phyloP scores from a whole-genome alignment of 441 rosid genomes.

The Melastoma candidum region DNA sequence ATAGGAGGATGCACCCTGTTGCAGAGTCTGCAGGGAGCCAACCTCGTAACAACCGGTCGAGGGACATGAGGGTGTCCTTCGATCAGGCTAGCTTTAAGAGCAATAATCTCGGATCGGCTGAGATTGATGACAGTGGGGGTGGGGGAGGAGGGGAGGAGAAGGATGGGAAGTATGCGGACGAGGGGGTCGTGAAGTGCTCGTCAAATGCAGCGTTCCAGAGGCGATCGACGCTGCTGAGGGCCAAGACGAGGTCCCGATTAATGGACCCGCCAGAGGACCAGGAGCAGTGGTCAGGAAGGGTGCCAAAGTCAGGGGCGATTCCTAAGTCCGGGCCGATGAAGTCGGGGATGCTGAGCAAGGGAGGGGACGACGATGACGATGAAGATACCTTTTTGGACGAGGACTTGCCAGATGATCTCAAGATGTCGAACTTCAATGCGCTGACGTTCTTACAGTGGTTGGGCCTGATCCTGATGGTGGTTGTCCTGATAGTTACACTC shows the following conservation, averaged over 20 bases:
- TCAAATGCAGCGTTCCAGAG: slow-evolving; percentile 3
- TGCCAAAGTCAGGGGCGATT: slow-evolving; percentile 7
- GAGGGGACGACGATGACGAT: slow-evolving; percentile 8
- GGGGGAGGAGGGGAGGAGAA: not conserved
- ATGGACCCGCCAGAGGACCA: slow-evolving; percentile 14
- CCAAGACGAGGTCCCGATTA: slow-evolving; percentile 15
- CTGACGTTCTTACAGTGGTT: slow-evolving; percentile 13
- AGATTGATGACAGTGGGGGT: not conserved
- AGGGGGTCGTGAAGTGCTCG: slow-evolving; percentile 9
- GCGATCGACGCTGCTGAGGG: slow-evolving; percentile 7
- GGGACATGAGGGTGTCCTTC: slow-evolving; percentile 6
- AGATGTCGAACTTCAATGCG: slow-evolving; percentile 6
- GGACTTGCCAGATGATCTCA: slow-evolving; percentile 16
- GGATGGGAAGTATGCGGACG: not conserved
- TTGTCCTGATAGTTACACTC: slow-evolving; percentile 5
- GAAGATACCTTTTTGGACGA: slow-evolving; percentile 17
- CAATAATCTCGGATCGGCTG: not conserved
- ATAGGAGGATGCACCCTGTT: not conserved
- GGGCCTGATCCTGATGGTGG: slow-evolving; percentile 7
- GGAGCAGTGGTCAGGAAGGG: slow-evolving; percentile 8
- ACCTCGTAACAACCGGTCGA: not conserved
- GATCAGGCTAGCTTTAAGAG: not conserved
- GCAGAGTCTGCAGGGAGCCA: not conserved
- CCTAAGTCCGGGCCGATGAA: slow-evolving; percentile 7
- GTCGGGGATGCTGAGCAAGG: slow-evolving; percentile 9